Evolutionary conservation across 2,329 filamentous ascomycete genomes (phyloP), one percentile per base, ranked within the genome.

Genomic region (Cercospora sp.): DNA sequence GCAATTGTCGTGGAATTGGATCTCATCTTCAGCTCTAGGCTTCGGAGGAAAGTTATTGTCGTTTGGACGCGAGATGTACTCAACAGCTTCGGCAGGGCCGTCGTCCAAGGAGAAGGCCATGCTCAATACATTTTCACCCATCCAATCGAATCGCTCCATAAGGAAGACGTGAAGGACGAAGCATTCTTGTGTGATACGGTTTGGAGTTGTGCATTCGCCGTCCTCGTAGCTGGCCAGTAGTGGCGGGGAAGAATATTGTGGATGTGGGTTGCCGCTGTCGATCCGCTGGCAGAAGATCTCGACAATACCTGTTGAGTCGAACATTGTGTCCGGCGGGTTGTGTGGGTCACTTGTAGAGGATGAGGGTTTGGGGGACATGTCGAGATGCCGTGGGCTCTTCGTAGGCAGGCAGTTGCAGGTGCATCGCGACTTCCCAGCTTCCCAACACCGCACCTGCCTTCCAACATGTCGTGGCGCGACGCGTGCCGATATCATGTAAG

Each of bases 61-160:
- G 12, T 18, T 4, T 13, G 42, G 64, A 5, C 58, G 61, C 9
- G 45, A 36, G 40, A 63, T 51, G 20, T 60, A 63, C 7, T 63
- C 64, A 26, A 60, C 28, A 1, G 31, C 36, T 23, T 57, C 28
- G 9, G 63, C 20, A 8, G 63, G 60, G 28, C 48, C 67, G 28
- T 51, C 20, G 36, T 60, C 31, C 20, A 68, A 42, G 9, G 59
- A 63, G 55, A 68, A 66, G 6, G 26, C 51, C 51, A 63, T 42
- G 4, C 30, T 53, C 3, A 63, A 33, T 7, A 18, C 60, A 42
- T 68, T 53, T 5, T 16, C 60, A 10, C 53, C 55, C 67, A 68
- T 68, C 51, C 67, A 66, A 53, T 68, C 67, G 60, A 68, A 68
- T 12, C 61, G 60, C 28, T 68, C 67, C 33, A 61, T 68, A 5